Base-by-base conservation (phyloP, 148 eudicot species). In the Diospyros kaki region DNA sequence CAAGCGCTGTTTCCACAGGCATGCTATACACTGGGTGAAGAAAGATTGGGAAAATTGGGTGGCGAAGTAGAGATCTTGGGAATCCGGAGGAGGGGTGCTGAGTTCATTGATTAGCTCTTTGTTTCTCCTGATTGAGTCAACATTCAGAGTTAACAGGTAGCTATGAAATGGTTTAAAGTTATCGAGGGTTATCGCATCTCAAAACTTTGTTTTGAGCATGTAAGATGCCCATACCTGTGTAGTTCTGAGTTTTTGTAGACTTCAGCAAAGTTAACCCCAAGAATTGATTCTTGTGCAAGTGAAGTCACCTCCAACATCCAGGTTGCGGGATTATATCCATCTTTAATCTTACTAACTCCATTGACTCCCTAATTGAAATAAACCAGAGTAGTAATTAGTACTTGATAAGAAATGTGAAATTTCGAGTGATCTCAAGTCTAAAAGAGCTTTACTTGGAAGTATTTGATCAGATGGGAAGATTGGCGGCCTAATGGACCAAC, bases 241-340 rank as follows among this genome's bases (percentile, higher is more conserved):
- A 84, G 73, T 43, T 87, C 89, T 0, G 89, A 87, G 62, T 82
- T 79, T 81, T 81, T 85, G 90, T 85, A 89, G 38, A 85, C 64
- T 18, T 81, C 64, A 17, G 87, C 68, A 73, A 87, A 89, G 69
- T 87, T 83, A 28, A 87, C 86, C 48, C 89, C 84, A 46, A 89
- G 80, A 12, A 78, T 71, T 42, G 67, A 66, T 77, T 89, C 93
- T 75, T 87, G 89, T 72, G 86, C 82, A 38, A 73, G 18, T 71
- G 93, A 89, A 72, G 89, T 80, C 10, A 87, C 89, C 71, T 87
- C 93, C 83, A 89, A 67, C 93, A 89, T 89, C 93, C 93, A 89
- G 1, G 93, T 89, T 46, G 93, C 93, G 4, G 93, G 93, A 73
- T 89, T 89, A 73, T 87, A 84, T 38, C 87, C 90, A 55, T 89